A percentile compares a stretch with the other conserved stretches of the same genome.
Evolutionary conservation across 2,329 filamentous ascomycete genomes (phyloP).

Genomic region (Lecanosticta acicola): DNA sequence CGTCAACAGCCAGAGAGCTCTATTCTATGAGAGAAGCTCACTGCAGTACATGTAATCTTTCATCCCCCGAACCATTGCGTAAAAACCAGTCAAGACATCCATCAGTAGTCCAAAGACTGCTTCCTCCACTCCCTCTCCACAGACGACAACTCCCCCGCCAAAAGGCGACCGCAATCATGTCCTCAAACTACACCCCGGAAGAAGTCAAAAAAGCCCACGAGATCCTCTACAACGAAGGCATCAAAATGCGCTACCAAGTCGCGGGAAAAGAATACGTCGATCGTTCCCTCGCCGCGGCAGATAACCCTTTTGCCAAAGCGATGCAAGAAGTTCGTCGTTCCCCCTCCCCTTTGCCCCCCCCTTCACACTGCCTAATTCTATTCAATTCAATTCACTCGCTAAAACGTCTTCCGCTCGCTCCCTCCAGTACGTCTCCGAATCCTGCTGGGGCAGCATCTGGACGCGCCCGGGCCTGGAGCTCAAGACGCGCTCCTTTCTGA

Average conservation of each 20-base stretch:
- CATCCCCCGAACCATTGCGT: too few relatives aligned
- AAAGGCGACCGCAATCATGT: slow-evolving; percentile 12
- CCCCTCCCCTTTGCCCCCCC: neutral
- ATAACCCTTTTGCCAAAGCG: slow-evolving; percentile 54
- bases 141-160: neutral
- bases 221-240: slow-evolving; percentile 55
- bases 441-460: slow-evolving; percentile 61
- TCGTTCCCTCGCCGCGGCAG: slow-evolving; percentile 50
- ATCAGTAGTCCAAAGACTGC: too few relatives aligned
- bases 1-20: neutral
- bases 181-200: slow-evolving; percentile 22
- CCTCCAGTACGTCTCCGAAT: slow-evolving; percentile 50
- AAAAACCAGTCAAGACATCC: too few relatives aligned
- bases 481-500: slow-evolving; percentile 57
- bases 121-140: neutral
- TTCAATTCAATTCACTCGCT: neutral
- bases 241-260: slow-evolving; percentile 55
- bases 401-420: neutral
- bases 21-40: neutral
- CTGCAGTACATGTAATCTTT: too few relatives aligned
- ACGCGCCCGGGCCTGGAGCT: slow-evolving; percentile 56
- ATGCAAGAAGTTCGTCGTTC: slow-evolving; percentile 50
- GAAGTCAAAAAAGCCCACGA: slow-evolving; percentile 42
- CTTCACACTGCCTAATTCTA: neutral
- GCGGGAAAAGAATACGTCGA: slow-evolving; percentile 59